A percentile compares a stretch with the other conserved stretches of the same genome.
Conservation (phyloP, 768 basidiomycete genomes). For the Daedalea quercina region DNA sequence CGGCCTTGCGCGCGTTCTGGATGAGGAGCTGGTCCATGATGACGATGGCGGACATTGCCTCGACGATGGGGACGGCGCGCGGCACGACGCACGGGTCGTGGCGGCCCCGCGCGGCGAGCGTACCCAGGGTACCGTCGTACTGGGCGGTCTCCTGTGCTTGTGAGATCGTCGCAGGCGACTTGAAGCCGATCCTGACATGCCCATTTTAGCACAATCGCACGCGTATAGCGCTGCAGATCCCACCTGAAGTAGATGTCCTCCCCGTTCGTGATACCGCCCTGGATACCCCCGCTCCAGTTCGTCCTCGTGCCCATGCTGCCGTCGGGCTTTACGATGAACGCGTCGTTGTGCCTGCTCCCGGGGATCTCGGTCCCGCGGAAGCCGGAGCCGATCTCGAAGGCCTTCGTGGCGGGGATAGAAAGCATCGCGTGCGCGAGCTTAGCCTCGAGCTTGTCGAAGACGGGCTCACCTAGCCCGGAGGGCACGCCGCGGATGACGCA, state of each 20-base stretch:
- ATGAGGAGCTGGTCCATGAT: slow-evolving; percentile 91
- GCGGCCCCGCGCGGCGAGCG: slow-evolving; percentile 84
- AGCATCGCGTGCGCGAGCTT: slow-evolving; percentile 96
- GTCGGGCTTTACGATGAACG: slow-evolving; percentile 58
- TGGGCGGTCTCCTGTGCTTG: slow-evolving; percentile 85
- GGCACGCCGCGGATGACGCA: slow-evolving; percentile 92
- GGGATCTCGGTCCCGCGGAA: slow-evolving; percentile 93
- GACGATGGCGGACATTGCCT: slow-evolving; percentile 94
- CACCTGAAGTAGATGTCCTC: slow-evolving; percentile 97
- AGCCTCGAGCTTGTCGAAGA: slow-evolving; percentile 98
- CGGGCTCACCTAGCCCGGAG: slow-evolving; percentile 90
- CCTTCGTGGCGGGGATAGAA: slow-evolving; percentile 97
- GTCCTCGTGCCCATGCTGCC: slow-evolving; percentile 78
- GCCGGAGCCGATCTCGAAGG: slow-evolving; percentile 95
- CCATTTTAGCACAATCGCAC: not conserved
- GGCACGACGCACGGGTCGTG: slow-evolving; percentile 99
- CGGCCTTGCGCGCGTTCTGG: slow-evolving; percentile 76
- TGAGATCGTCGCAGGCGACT: slow-evolving; percentile 97
- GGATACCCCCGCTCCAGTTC: slow-evolving; percentile 96
- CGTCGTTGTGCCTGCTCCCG: slow-evolving; percentile 91
- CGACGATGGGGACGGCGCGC: slow-evolving; percentile 94
- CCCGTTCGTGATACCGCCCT: slow-evolving; percentile 97
- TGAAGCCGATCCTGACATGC: slow-evolving; percentile 81
- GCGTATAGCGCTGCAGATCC: slow-evolving; percentile 16
- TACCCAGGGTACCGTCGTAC: slow-evolving; percentile 88